phyloP scores from a whole-genome alignment of 768 basidiomycete species.

The Coprinopsis marcescibilis region DNA sequence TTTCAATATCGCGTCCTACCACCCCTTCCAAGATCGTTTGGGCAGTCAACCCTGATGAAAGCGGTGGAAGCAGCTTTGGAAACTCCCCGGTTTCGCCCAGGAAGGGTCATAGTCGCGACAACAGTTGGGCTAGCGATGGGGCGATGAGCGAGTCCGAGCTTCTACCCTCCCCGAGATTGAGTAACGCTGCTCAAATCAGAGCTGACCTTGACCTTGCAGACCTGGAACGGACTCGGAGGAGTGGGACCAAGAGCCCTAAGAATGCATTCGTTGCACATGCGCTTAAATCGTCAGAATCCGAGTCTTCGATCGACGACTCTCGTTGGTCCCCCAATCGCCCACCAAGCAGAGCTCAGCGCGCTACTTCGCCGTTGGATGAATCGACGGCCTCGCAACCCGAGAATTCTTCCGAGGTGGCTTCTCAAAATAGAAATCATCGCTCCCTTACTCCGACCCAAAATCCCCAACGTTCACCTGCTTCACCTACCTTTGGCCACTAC shows the following conservation, averaged over 20 bases:
- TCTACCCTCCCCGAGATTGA: conserved; percentile 21
- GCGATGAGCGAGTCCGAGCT: conserved; percentile 24
- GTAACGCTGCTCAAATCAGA: conserved; percentile 20
- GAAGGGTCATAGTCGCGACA: conserved; percentile 47
- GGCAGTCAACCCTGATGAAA: conserved; percentile 30
- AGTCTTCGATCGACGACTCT: conserved; percentile 1
- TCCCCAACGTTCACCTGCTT: conserved; percentile 46
- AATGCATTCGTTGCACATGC: neutral
- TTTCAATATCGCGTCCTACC: conserved; percentile 44
- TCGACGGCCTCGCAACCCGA: neutral
- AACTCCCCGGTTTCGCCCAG: neutral
- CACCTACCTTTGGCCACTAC: conserved; percentile 43
- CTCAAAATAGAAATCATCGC: conserved; percentile 29
- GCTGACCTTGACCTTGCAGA: conserved; percentile 5
- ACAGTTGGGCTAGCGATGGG: conserved; percentile 49
- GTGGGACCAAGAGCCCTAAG: neutral
- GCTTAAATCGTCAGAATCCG: conserved; percentile 2
- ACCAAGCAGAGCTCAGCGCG: neutral
- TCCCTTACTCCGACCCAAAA: conserved; percentile 67
- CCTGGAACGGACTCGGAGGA: neutral
- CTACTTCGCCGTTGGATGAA: neutral
- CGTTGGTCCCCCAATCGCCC: neutral
- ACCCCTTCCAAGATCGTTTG: conserved; percentile 77
- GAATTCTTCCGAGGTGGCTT: neutral
- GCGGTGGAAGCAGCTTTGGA: neutral